Conservation (phyloP, 2,329 filamentous ascomycete species). For the Diaporthe helianthi region DNA sequence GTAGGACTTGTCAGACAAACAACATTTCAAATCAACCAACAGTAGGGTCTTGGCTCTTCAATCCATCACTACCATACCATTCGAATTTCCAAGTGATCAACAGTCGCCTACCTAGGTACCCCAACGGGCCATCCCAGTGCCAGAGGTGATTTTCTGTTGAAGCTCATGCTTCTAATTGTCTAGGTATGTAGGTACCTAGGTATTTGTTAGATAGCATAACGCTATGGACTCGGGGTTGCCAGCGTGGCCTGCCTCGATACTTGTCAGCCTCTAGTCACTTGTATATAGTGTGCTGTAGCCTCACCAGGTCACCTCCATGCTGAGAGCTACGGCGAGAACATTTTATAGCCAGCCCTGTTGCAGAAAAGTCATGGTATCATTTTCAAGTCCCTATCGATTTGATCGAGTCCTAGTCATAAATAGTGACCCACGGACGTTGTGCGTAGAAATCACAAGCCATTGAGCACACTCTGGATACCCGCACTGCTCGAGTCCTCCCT, state of each 20-base stretch:
- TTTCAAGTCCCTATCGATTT: slow-evolving; percentile 27
- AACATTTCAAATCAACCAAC: no score
- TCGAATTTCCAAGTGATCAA: not conserved
- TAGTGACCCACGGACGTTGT: not conserved
- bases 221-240: not conserved
- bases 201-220: not conserved
- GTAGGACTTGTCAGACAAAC: not conserved
- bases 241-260: not conserved
- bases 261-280: not conserved
- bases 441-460: slow-evolving; percentile 55
- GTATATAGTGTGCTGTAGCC: no score
- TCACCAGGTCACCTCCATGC: not conserved
- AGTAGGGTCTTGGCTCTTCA: not conserved
- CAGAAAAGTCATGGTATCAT: slow-evolving; percentile 34
- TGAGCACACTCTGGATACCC: slow-evolving; percentile 84
- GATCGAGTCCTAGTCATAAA: slow-evolving; percentile 2
- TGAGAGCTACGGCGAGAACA: not conserved
- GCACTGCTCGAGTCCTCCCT: slow-evolving; percentile 83
- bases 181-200: no score
- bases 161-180: no score
- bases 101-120: not conserved
- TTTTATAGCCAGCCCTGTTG: not conserved
- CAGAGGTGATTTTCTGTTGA: not conserved
- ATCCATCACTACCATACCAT: not conserved
- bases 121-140: not conserved